Conservation (phyloP, 2,329 filamentous ascomycete genomes). For the Phialophora expanda region DNA sequence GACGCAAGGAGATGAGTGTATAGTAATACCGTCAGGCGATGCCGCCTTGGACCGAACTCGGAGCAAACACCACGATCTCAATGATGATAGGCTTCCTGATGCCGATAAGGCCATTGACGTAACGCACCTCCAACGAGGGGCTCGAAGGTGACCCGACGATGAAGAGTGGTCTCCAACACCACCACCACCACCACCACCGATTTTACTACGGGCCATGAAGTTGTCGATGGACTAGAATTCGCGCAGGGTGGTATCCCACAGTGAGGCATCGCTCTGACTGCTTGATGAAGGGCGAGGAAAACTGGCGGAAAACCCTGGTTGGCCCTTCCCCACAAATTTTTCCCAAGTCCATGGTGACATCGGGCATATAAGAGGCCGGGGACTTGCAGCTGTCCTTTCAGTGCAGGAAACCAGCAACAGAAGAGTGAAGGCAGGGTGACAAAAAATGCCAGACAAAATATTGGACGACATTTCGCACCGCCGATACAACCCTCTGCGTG, state of each 20-base stretch:
- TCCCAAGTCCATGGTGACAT: not conserved
- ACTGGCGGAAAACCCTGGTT: constrained; percentile 3
- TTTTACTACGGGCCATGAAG: not conserved
- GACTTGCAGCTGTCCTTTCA: not conserved
- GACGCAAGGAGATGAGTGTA: not conserved
- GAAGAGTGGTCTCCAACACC: not conserved
- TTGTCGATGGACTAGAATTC: not conserved
- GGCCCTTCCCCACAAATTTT: not conserved
- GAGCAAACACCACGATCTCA: not conserved
- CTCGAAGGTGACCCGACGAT: not conserved
- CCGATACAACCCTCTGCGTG: constrained; percentile 88
- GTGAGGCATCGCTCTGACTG: not conserved
- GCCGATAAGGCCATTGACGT: constrained; percentile 20
- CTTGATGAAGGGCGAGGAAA: not conserved
- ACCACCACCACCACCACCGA: not conserved
- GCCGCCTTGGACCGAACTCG: constrained; percentile 14
- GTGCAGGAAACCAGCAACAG: not conserved
- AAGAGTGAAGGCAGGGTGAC: not conserved
- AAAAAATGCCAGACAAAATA: constrained; percentile 71
- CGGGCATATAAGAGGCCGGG: not conserved
- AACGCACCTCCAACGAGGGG: constrained; percentile 6
- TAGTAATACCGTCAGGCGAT: constrained; percentile 17
- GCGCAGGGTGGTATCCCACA: not conserved
- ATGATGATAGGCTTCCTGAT: not conserved
- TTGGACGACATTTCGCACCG: constrained; percentile 96